Percentiles rank a stretch among this genome's conserved stretches.
phyloP scores from a whole-genome alignment of 2,329 filamentous ascomycete genomes.

The Neopestalotiopsis sp. region DNA sequence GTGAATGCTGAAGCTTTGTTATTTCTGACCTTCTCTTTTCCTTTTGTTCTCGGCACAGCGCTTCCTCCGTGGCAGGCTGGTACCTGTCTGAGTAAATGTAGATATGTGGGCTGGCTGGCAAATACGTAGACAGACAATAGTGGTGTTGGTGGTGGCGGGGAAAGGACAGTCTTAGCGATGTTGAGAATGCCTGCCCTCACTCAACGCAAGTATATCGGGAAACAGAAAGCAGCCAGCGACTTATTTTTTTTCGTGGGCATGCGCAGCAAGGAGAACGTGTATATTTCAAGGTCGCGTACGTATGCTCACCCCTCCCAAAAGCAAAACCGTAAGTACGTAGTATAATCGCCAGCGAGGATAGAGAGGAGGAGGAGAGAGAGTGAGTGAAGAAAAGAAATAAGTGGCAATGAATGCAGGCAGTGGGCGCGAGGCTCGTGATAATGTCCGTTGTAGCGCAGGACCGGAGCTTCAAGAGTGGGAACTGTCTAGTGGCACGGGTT shows the following conservation, averaged over 20 bases:
- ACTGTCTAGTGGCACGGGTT: slow-evolving; percentile 11
- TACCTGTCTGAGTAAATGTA: neutral
- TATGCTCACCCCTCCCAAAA: neutral
- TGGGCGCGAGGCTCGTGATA: slow-evolving; percentile 11
- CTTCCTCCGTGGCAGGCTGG: neutral
- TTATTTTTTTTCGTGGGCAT: neutral
- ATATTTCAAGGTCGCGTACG: neutral
- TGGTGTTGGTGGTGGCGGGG: neutral
- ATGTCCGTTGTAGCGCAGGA: slow-evolving; percentile 8
- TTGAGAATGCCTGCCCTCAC: neutral
- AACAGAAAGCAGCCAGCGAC: neutral
- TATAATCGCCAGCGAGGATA: neutral
- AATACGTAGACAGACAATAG: neutral
- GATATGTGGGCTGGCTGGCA: too few species aligned
- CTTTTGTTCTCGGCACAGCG: neutral
- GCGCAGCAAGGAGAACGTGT: neutral
- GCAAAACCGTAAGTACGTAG: neutral
- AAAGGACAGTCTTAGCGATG: neutral
- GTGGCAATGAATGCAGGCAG: neutral
- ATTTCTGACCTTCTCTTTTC: neutral
- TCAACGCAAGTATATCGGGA: neutral
- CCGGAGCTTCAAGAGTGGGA: slow-evolving; percentile 5
- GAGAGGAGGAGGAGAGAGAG: neutral
- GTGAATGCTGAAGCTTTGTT: neutral
- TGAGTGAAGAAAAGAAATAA: neutral